phyloP scores from a whole-genome alignment of 768 basidiomycete genomes.

The Psilocybe sp. region DNA sequence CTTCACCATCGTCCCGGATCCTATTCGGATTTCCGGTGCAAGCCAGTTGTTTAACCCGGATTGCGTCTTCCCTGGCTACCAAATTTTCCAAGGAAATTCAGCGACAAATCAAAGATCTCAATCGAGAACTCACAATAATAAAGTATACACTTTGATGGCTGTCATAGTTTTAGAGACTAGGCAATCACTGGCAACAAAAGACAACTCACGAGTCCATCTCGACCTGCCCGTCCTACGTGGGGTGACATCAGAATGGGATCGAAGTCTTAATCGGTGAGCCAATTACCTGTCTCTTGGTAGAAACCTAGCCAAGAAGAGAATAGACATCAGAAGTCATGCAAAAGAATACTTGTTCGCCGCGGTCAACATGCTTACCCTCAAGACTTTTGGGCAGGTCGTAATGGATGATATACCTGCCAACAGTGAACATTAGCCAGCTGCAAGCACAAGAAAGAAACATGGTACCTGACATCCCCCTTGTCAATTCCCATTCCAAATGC shows the following conservation, averaged over 20 bases:
- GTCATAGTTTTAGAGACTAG: not conserved
- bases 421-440: not conserved
- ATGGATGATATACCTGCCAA: slow-evolving; percentile 68
- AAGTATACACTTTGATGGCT: slow-evolving; percentile 80
- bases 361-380: slow-evolving; percentile 50
- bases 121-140: slow-evolving; percentile 65
- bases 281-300: slow-evolving; percentile 81
- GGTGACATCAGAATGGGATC: slow-evolving; percentile 5
- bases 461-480: slow-evolving; percentile 77
- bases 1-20: slow-evolving; percentile 34
- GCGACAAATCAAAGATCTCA: not conserved
- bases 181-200: not conserved
- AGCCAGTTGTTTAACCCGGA: slow-evolving; percentile 53
- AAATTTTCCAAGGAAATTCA: not conserved
- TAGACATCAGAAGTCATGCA: not conserved
- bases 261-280: not conserved
- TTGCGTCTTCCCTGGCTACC: slow-evolving; percentile 73
- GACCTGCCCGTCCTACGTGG: slow-evolving; percentile 66
- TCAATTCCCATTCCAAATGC: slow-evolving; percentile 90
- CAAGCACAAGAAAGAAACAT: slow-evolving; percentile 5
- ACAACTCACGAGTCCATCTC: slow-evolving; percentile 65
- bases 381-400: slow-evolving; percentile 82
- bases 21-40: slow-evolving; percentile 44
- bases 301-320: slow-evolving; percentile 46
- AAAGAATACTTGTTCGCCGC: not conserved